Base-by-base conservation (phyloP, 2,329 filamentous ascomycete species). In the Uncinocarpus reesii region DNA sequence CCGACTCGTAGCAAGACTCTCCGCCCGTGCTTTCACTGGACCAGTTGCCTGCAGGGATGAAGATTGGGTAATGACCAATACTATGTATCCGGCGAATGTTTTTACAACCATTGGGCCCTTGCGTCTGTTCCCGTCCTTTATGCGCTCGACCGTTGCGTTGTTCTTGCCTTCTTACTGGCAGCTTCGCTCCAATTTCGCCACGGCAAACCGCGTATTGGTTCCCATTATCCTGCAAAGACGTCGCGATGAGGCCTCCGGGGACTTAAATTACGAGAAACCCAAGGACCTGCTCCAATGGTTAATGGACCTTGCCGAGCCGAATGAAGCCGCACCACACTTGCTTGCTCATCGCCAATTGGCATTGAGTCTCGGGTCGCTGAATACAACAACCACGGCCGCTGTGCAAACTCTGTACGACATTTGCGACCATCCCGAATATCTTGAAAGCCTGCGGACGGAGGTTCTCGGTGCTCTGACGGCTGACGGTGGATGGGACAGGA, bases 11-110 rank as follows among this genome's bases (percentile, higher is more conserved):
- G 60, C 65, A 7, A 63, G 68, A 13, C 56, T 69, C 4, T 67
- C 66, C 1, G 63, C 65, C 0, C 61, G 68, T 15, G 59, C 72
- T 34, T 66, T 71, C 44, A 60, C 67, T 24, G 67, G 69, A 15
- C 56, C 62, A 3, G 50, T 53, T 4, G 54, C 68, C 5, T 65
- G 63, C 44, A 59, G 60, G 20, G 66, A 70, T 48, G 55, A 62
- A 47, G 55, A 62, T 46, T 72, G 69, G 68, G 55, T 69, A 13
- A 48, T 59, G 0, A 57, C 61, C 2, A 55, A 60, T 29, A 61
- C 58, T 13, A 49, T 56, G 28, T 69, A 68, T 55, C 63, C 64
- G 1, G 55, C 62, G 35, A 62, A 67, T 16, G 51, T 65, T 0
- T 64, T 66, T 20, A 50, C 59, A 1, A 64, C 60, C 3, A 50